Conservation (phyloP, 2,329 filamentous ascomycete genomes). For the Stagonosporopsis chrysanthemi region DNA sequence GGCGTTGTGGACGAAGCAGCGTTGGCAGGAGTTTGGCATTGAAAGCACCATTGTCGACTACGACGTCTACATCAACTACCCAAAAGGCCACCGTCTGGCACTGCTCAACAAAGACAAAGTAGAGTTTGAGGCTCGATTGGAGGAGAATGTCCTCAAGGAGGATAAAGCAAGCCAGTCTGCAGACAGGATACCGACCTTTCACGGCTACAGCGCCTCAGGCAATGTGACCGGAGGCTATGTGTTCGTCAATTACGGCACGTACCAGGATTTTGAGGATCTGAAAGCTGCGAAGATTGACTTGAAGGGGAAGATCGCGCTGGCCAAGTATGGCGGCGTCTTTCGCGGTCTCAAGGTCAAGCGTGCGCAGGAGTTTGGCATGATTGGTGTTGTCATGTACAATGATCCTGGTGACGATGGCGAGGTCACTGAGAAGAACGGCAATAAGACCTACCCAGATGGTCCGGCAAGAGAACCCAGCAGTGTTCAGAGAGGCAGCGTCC, state of each 20-base stretch:
- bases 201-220: constrained; percentile 90
- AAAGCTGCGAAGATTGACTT: constrained; percentile 76
- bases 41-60: constrained; percentile 57
- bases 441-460: constrained; percentile 80
- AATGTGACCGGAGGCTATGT: constrained; percentile 90
- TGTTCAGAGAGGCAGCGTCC: constrained; percentile 86
- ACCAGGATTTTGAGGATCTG: constrained; percentile 83
- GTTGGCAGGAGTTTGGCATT: constrained; percentile 59
- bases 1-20: constrained; percentile 59
- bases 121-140: constrained; percentile 78
- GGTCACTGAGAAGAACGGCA: constrained; percentile 81
- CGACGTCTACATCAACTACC: constrained; percentile 62
- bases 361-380: constrained; percentile 87
- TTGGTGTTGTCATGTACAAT: constrained; percentile 83
- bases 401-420: constrained; percentile 90
- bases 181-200: constrained; percentile 85
- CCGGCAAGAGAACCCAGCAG: constrained; percentile 87
- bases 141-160: constrained; percentile 84
- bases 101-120: constrained; percentile 56
- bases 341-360: constrained; percentile 91
- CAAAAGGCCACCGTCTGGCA: constrained; percentile 56
- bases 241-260: constrained; percentile 91
- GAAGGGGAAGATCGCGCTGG: constrained; percentile 84
- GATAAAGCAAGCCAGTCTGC: constrained; percentile 78
- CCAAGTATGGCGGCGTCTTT: constrained; percentile 86